Evolutionary conservation across 768 basidiomycete species (phyloP).

Genomic region (Tremella fuciformis): DNA sequence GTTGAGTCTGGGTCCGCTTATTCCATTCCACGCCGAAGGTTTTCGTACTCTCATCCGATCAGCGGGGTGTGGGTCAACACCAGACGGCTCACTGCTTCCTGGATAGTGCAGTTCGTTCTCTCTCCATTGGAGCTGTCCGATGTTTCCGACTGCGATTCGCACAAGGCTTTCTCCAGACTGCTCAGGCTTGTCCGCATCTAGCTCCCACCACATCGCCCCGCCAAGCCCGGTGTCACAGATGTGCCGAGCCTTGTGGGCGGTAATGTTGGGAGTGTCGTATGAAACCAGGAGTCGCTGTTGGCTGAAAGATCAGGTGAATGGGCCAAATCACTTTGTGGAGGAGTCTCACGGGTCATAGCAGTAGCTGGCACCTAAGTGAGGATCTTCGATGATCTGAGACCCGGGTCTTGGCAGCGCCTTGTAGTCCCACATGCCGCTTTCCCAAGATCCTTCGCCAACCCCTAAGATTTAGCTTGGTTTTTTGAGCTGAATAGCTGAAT

Average conservation of each 20-base stretch:
- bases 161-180: constrained; percentile 65
- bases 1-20: background rate
- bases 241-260: constrained; percentile 64
- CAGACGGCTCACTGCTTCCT: constrained; percentile 54
- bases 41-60: constrained; percentile 51
- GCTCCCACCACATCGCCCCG: constrained; percentile 77
- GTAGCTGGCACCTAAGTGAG: constrained; percentile 72
- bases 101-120: constrained; percentile 78
- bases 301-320: constrained; percentile 57
- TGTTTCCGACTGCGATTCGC: constrained; percentile 69
- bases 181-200: constrained; percentile 78
- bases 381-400: constrained; percentile 65
- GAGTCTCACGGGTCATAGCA: constrained; percentile 63
- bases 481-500: background rate
- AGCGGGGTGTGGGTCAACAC: constrained; percentile 71
- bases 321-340: constrained; percentile 55
- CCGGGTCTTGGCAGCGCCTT: constrained; percentile 78
- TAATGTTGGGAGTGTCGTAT: constrained; percentile 72
- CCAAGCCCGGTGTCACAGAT: constrained; percentile 72
- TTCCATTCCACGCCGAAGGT: constrained; percentile 32
- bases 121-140: constrained; percentile 66
- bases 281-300: constrained; percentile 62
- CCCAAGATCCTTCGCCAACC: constrained; percentile 84
- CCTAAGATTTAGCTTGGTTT: constrained; percentile 17
- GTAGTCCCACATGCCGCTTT: constrained; percentile 78